These are phyloP conservation scores for Bonia amplexicaulis DNA, from an alignment of 176 grass and related monocot genomes.

Conservation along the genomic window DNA sequence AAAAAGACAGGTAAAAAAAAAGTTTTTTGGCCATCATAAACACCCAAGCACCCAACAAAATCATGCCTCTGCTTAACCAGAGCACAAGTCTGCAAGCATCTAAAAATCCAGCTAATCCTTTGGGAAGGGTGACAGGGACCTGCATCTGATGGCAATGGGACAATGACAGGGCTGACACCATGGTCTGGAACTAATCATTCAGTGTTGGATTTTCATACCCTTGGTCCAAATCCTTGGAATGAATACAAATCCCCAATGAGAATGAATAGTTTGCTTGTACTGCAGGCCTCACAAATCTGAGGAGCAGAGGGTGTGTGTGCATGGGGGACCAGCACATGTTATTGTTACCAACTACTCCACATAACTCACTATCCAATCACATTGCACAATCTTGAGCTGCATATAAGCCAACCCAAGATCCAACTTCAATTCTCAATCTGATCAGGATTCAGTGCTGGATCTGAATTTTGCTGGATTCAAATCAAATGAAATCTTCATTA, in stretches of 20 bases:
- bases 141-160: constrained; percentile 49
- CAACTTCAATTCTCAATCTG: constrained; percentile 57
- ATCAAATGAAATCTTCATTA: constrained; percentile 7
- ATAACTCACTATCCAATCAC: constrained; percentile 50
- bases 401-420: constrained; percentile 48
- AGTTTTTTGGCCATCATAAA: not conserved
- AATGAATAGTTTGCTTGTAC: constrained; percentile 44
- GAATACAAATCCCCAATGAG: constrained; percentile 16
- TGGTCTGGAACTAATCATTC: constrained; percentile 51
- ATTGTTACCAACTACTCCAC: constrained; percentile 50
- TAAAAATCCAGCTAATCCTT: constrained; percentile 48
- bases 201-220: constrained; percentile 40
- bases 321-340: constrained; percentile 33
- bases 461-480: constrained; percentile 23
- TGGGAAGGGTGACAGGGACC: constrained; percentile 29
- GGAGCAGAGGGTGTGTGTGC: not conserved
- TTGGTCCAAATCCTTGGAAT: constrained; percentile 45
- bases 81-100: constrained; percentile 22
- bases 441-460: constrained; percentile 44
- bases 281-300: constrained; percentile 33
- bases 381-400: constrained; percentile 45
- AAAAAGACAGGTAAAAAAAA: not conserved
- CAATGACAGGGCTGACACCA: constrained; percentile 52
- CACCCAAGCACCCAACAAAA: constrained; percentile 15
- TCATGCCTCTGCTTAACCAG: constrained; percentile 19